Base-by-base conservation (phyloP, 805 yeast species). In the Lachancea sp. region DNA sequence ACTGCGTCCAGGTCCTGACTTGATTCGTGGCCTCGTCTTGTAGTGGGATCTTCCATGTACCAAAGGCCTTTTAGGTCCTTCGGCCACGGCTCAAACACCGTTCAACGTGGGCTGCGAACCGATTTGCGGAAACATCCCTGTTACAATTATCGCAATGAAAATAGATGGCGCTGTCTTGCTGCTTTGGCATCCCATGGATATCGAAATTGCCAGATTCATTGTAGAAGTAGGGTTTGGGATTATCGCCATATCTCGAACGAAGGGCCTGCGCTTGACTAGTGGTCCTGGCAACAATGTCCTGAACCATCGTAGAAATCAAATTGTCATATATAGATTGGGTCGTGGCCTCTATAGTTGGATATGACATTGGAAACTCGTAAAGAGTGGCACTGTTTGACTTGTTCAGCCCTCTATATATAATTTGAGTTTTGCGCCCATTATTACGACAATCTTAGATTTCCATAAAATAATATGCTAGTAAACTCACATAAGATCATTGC, bases 31-130 rank as follows among this genome's bases (percentile, higher is more conserved):
- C n/a, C n/a, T n/a, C n/a, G n/a, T n/a, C n/a, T n/a, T n/a, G n/a
- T n/a, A n/a, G n/a, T n/a, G n/a, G n/a, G n/a, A n/a, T n/a, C n/a
- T n/a, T n/a, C 30, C 16, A 12, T 28, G 7, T 13, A 51, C 43
- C 66, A 47, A 71, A 67, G 11, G 7, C 4, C 30, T 28, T 28
- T 13, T 15, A 28, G 30, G 17, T 13, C 48, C 79, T 64, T 19
- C 69, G 68, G 43, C 84, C 72, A 9, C 96, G 83, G 32, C 86
- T 85, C 18, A 88, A 62, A 58, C 98, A 90, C 52, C 95, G 78
- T 57, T 88, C 94, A 22, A 90, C 71, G 63, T 90, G 98, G 30
- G 85, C 88, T 2, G 97, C 97, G 69, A 86, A 89, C 43, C 98
- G 68, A 28, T 85, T 82, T 1, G 95, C 96, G 0, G 96, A 90